Conservation (phyloP, 345 rosid species). For the Syzygium grande region DNA sequence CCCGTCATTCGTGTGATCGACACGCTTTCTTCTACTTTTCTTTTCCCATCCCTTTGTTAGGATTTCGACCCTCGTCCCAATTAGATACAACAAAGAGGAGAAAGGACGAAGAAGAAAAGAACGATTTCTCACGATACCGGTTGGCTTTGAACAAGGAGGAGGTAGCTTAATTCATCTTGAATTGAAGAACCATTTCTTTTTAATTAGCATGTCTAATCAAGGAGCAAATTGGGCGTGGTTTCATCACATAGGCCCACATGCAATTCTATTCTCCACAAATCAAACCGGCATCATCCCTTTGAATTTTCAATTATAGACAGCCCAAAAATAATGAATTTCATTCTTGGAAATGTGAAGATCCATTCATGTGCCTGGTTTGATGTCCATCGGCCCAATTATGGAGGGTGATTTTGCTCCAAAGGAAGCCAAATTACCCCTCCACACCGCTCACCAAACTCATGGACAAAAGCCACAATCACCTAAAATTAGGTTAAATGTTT, state of each 20-base stretch:
- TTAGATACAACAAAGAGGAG: neutral
- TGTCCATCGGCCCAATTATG: neutral
- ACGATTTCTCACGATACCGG: neutral
- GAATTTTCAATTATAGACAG: neutral
- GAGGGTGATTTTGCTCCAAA: neutral
- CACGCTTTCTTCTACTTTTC: neutral
- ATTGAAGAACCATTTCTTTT: neutral
- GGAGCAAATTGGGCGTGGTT: neutral
- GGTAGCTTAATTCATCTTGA: neutral
- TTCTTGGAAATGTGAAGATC: neutral
- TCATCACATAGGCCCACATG: neutral
- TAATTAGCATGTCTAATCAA: neutral
- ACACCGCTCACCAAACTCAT: neutral
- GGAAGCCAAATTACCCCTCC: neutral
- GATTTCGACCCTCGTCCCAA: neutral
- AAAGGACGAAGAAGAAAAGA: neutral
- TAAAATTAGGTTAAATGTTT: neutral
- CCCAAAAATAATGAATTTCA: neutral
- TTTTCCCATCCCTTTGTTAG: neutral
- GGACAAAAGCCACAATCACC: neutral
- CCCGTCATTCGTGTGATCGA: neutral
- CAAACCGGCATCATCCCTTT: neutral
- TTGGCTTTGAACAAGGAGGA: neutral
- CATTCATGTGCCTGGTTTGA: neutral
- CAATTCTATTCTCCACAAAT: neutral